Percentiles rank a stretch among this genome's conserved stretches.
Conservation (phyloP, 1,284 basidiomycete species). For the Malassezia arunalokei region DNA sequence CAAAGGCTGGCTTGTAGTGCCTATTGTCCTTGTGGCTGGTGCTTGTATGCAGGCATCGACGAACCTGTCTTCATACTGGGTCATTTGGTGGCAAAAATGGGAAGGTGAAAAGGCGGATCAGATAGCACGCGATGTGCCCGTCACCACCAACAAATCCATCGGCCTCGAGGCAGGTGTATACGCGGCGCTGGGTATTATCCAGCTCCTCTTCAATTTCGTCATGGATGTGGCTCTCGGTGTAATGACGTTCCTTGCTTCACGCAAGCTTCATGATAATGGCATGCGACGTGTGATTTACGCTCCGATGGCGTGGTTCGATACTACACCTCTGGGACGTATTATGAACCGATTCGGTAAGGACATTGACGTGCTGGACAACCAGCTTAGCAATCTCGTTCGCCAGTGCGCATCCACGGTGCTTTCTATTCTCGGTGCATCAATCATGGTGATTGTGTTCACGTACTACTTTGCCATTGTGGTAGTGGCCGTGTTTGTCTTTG, state of each 20-base stretch:
- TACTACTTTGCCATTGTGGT: conserved; percentile 57
- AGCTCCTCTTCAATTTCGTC: conserved; percentile 56
- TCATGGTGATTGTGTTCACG: conserved; percentile 59
- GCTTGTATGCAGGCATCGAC: conserved; percentile 57
- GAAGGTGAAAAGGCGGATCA: neutral
- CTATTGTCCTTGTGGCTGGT: conserved; percentile 54
- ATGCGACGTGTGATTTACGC: conserved; percentile 54
- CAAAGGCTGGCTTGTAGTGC: conserved; percentile 53
- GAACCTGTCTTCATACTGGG: conserved; percentile 48
- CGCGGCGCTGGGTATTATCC: conserved; percentile 55
- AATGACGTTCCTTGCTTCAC: conserved; percentile 57
- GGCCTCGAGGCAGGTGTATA: conserved; percentile 64
- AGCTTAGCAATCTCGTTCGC: conserved; percentile 45
- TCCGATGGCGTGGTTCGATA: conserved; percentile 67
- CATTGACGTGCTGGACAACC: conserved; percentile 76
- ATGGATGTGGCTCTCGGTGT: conserved; percentile 56
- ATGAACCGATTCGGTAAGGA: conserved; percentile 65
- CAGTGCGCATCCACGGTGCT: conserved; percentile 44
- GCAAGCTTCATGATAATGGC: conserved; percentile 56
- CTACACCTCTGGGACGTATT: conserved; percentile 69
- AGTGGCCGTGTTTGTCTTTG: conserved; percentile 33
- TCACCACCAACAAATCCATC: conserved; percentile 18
- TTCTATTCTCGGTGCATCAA: conserved; percentile 52
- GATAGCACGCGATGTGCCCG: conserved; percentile 10
- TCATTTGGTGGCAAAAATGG: conserved; percentile 50